Percentiles rank a stretch among this genome's conserved stretches.
These are phyloP conservation scores for Paraphoma chrysanthemicola DNA, from an alignment of 2,329 filamentous ascomycete genomes.

Conservation along the genomic window DNA sequence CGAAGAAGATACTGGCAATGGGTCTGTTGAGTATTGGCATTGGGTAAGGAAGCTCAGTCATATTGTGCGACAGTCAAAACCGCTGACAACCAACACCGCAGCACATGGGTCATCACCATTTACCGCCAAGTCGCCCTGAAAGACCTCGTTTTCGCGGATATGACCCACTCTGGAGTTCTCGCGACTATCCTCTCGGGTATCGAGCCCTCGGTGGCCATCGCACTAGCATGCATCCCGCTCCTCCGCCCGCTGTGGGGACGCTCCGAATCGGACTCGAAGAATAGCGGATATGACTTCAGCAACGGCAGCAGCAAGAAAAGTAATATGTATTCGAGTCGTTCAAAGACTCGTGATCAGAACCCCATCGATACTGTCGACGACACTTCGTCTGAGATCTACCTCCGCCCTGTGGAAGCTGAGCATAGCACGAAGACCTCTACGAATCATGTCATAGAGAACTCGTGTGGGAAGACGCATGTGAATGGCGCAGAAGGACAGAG, in stretches of 20 bases:
- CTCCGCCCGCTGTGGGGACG: conserved; percentile 17
- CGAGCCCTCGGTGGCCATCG: conserved; percentile 29
- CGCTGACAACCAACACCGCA: background rate
- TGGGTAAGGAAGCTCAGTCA: conserved; percentile 12
- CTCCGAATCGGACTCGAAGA: background rate
- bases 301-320: conserved; percentile 3
- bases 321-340: background rate
- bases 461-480: background rate
- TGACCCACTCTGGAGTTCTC: conserved; percentile 24
- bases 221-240: conserved; percentile 26
- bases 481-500: too few species aligned
- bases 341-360: background rate
- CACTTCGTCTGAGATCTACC: background rate
- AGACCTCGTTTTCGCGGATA: conserved; percentile 18
- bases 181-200: conserved; percentile 28
- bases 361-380: background rate
- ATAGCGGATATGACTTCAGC: background rate
- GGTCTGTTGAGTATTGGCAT: conserved; percentile 27
- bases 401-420: background rate
- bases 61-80: background rate
- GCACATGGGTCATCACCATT: conserved; percentile 32
- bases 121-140: conserved; percentile 26
- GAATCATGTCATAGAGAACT: background rate
- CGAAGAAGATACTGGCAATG: conserved; percentile 22
- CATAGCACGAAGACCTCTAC: background rate